A percentile compares a stretch with the other conserved stretches of the same genome.
Conservation (phyloP, 176 grass and related monocot genomes). For the Alloteropsis semialata region DNA sequence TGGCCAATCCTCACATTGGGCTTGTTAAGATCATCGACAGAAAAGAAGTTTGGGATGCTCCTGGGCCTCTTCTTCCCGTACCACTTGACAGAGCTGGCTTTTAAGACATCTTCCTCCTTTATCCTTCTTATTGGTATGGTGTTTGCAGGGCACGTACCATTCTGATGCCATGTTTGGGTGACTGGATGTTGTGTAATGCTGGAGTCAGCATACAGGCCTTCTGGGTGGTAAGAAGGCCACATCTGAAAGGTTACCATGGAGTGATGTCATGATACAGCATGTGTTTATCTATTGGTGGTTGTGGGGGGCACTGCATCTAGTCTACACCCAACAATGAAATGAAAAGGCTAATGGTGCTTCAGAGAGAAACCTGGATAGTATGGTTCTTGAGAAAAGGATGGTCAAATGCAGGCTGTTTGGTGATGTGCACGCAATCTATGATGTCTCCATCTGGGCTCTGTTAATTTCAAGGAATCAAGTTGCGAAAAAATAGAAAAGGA, state of each 20-base stretch:
- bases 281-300: no score
- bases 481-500: no score
- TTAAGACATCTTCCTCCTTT: slow-evolving; percentile 51
- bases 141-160: slow-evolving; percentile 47
- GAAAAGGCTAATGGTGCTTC: neutral
- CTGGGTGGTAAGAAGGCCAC: slow-evolving; percentile 52
- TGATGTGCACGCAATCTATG: slow-evolving; percentile 65
- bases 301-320: no score
- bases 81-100: slow-evolving; percentile 48
- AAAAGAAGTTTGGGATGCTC: slow-evolving; percentile 40
- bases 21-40: slow-evolving; percentile 37
- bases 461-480: slow-evolving; percentile 18
- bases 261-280: no score
- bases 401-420: slow-evolving; percentile 67
- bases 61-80: slow-evolving; percentile 54
- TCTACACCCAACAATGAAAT: neutral
- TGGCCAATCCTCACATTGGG: slow-evolving; percentile 51
- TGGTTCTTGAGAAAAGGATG: slow-evolving; percentile 65
- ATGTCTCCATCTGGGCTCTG: slow-evolving; percentile 63
- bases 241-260: slow-evolving; percentile 35
- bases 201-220: slow-evolving; percentile 41
- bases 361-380: slow-evolving; percentile 52
- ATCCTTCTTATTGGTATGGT: slow-evolving; percentile 55
- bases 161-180: slow-evolving; percentile 55
- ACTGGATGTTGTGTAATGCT: slow-evolving; percentile 37